A percentile compares a stretch with the other conserved stretches of the same genome.
phyloP scores from a whole-genome alignment of 352 stramenopile species.

The Pythium apleroticum region DNA sequence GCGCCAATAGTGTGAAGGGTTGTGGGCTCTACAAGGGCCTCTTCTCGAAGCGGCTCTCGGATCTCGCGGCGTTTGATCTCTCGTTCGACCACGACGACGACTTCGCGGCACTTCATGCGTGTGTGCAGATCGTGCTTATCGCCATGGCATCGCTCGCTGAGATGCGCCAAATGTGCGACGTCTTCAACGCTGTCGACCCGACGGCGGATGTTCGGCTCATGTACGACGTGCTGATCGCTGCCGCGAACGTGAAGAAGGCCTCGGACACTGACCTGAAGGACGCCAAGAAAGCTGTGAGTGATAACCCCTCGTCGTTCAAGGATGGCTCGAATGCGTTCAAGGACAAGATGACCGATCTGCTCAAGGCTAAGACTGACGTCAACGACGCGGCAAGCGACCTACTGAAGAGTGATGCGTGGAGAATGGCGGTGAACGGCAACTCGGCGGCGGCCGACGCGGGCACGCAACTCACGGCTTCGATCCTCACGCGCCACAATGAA shows the following conservation, averaged over 20 bases:
- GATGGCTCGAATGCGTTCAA: slow-evolving; percentile 1
- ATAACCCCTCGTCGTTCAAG: not conserved
- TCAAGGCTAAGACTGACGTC: not conserved
- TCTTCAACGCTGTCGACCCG: not conserved
- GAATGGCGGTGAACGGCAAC: slow-evolving; percentile 13
- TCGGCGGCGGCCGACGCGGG: slow-evolving; percentile 4
- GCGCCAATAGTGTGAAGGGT: not conserved
- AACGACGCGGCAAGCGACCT: not conserved
- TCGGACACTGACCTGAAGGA: not conserved
- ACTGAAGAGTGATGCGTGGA: slow-evolving; percentile 5
- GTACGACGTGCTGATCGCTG: slow-evolving; percentile 13
- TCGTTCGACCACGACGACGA: not conserved
- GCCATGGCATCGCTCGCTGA: not conserved
- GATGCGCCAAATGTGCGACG: slow-evolving; percentile 12
- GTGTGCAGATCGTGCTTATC: not conserved
- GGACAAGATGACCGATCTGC: slow-evolving; percentile 5
- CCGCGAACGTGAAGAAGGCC: not conserved
- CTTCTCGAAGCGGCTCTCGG: not conserved
- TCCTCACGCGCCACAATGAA: slow-evolving; percentile 11
- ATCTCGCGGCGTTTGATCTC: slow-evolving; percentile 7
- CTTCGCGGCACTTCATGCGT: not conserved
- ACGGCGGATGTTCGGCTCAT: not conserved
- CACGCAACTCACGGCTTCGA: not conserved
- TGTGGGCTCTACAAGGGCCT: slow-evolving; percentile 2
- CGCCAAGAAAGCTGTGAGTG: not conserved